Base-by-base conservation (phyloP, 1,139 yeast species). In the Arxiozyma slooffiae region DNA sequence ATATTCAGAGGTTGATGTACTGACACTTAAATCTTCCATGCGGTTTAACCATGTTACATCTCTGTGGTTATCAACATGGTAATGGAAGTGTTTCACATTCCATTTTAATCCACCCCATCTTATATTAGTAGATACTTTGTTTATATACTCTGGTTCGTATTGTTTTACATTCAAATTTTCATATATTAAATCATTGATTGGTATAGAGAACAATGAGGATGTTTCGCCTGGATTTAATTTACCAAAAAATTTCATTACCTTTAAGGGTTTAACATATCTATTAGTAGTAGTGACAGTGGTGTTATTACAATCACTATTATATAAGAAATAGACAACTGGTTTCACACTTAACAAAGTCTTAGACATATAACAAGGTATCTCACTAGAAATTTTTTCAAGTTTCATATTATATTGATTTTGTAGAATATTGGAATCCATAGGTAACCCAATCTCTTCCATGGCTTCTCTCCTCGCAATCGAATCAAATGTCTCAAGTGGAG, bases 361-460 rank as follows among this genome's bases (percentile, higher is more conserved):
- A 5, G 92, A 82, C 30, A 89, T 67, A 64, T 85, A 89, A 52
- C 86, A 74, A 1, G 96, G 96, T 60, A 88, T 65, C 34, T 60
- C 57, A 6, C 46, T 41, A 4, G 55, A 50, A 8, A 63, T 38
- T 23, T 54, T 54, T 17, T 64, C 68, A 7, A 77, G 70, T 43
- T 70, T 67, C 61, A 82, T 76, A 0, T 84, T 85, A 57, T 68
- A 76, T 40, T 75, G 67, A 7, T 65, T 60, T 30, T 67, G 59
- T 45, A 84, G 68, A 16, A 65, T 67, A 0, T 67, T 72, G 57
- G 82, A 77, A 59, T 74, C 70, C 20, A 74, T 69, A 6, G 80
- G 77, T 16, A 89, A 67, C 0, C 96, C 96, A 48, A 88, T 86
- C 64, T 89, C 97, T 65, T 89, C 97, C 55, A 76, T 79, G 61